Percentiles rank a stretch among this genome's conserved stretches.
These are phyloP conservation scores for Mucor velutinosus DNA, from an alignment of 371 early-diverging fungal genomes.

Conservation along the genomic window DNA sequence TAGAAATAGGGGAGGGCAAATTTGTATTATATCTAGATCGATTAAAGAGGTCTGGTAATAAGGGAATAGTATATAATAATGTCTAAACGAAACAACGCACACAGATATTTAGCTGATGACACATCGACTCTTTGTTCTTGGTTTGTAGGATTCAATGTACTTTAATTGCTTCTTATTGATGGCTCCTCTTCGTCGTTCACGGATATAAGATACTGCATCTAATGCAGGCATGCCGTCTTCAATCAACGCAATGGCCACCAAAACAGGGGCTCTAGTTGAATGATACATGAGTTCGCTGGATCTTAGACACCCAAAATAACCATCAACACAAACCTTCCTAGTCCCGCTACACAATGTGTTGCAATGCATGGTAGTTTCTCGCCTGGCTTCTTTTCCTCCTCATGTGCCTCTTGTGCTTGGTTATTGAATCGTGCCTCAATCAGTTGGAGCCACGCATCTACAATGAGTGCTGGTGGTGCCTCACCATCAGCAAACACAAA, in stretches of 20 bases:
- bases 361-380: conserved; percentile 60
- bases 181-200: conserved; percentile 84
- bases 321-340: conserved; percentile 62
- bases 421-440: conserved; percentile 59
- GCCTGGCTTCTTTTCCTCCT: conserved; percentile 7
- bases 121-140: conserved; percentile 52
- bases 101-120: conserved; percentile 30
- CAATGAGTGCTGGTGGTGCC: conserved; percentile 75
- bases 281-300: neutral
- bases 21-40: conserved; percentile 4
- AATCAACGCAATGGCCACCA: conserved; percentile 84
- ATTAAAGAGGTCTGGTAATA: neutral
- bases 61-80: conserved; percentile 1
- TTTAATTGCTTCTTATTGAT: conserved; percentile 84
- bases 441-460: conserved; percentile 79
- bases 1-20: neutral
- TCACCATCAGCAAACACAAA: conserved; percentile 89
- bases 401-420: conserved; percentile 23
- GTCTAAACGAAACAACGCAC: neutral
- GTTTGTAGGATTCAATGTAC: conserved; percentile 76
- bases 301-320: neutral
- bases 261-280: conserved; percentile 65
- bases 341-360: conserved; percentile 88
- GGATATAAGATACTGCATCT: conserved; percentile 81
- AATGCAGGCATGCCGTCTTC: conserved; percentile 84